Evolutionary conservation across 176 grass and related monocot genomes (phyloP), one percentile per base, ranked within the genome.

Genomic region (Stipa capillata): DNA sequence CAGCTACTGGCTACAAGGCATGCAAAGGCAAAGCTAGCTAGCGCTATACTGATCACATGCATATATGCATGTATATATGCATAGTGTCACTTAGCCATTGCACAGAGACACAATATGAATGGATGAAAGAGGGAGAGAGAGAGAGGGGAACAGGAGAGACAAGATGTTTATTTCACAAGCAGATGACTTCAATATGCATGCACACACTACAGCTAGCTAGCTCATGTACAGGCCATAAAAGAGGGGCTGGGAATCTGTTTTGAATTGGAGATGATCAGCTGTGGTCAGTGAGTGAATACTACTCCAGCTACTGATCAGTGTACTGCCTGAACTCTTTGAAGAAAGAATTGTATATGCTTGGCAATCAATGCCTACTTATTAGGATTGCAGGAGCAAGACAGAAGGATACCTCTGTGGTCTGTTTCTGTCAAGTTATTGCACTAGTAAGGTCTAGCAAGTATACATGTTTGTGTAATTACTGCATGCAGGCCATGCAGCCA

Each of bases 141-240:
- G 57, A 44, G 35, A 41, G 68, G 64, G 80, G 80, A 68, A 44
- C 81, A 65, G 56, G 81, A 89, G 76, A 73, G 87, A 89, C 87
- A 89, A 62, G 76, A 89, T 63, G 87, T 89, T 89, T 84, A 89
- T 89, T 84, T 89, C 82, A 63, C 81, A 58, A 43, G 69, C 81
- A 88, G 76, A 88, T 75, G 76, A 63, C 43, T 84, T 88, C 60
- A 89, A 84, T 80, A 82, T 78, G 79, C 87, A 78, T 56, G 66
- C 66, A 29, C 59, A 61, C 59, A 73, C 47, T 78, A n/a, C n/a
- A 69, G 39, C 2, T 31, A 29, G 41, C 66, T 69, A 28, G 63
- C 63, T 24, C n/a, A 67, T 42, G 64, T 39, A 14, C 49, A 65
- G 66, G 28, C 79, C 72, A 72, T 83, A 87, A 83, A 76, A 87